Evolutionary conservation across 164 flowering plant genomes (phyloP).

Genomic region (Dillenia suffruticosa): DNA sequence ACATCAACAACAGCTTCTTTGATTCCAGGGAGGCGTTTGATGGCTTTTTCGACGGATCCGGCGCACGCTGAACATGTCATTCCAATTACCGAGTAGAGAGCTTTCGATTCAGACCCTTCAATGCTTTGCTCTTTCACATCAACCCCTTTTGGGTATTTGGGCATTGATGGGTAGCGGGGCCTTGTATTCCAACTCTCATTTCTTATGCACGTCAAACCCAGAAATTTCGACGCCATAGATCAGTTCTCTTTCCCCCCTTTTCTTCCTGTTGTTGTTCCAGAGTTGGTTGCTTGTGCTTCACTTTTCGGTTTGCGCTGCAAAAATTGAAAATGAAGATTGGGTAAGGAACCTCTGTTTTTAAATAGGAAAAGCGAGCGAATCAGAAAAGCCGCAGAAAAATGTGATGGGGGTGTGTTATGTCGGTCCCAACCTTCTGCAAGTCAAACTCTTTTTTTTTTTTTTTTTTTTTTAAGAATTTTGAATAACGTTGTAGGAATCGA

Average conservation of each 20-base stretch:
- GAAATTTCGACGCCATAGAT: conserved; percentile 46
- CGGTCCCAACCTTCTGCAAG: too few species aligned
- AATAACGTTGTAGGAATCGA: too few species aligned
- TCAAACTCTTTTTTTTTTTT: too few species aligned
- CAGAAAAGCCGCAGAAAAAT: too few species aligned
- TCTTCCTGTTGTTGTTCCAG: not conserved
- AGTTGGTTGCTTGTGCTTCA: too few species aligned
- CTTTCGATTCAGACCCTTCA: conserved; percentile 34
- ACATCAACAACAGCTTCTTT: conserved; percentile 73
- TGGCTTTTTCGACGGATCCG: conserved; percentile 76
- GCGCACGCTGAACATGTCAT: conserved; percentile 94
- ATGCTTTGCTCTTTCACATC: conserved; percentile 15
- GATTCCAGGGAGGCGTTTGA: conserved; percentile 81
- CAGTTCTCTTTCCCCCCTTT: not conserved
- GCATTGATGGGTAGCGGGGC: conserved; percentile 70
- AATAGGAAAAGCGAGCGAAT: too few species aligned
- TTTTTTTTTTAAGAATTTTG: too few species aligned
- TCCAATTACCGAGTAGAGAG: conserved; percentile 62
- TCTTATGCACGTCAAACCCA: conserved; percentile 47
- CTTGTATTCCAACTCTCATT: conserved; percentile 29
- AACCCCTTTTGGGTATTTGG: conserved; percentile 55
- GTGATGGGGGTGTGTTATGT: too few species aligned
- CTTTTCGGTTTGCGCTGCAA: too few species aligned
- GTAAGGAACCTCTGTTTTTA: too few species aligned
- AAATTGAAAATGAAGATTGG: too few species aligned